Base-by-base conservation (phyloP, 805 yeast species). In the Candida bentonensis region DNA sequence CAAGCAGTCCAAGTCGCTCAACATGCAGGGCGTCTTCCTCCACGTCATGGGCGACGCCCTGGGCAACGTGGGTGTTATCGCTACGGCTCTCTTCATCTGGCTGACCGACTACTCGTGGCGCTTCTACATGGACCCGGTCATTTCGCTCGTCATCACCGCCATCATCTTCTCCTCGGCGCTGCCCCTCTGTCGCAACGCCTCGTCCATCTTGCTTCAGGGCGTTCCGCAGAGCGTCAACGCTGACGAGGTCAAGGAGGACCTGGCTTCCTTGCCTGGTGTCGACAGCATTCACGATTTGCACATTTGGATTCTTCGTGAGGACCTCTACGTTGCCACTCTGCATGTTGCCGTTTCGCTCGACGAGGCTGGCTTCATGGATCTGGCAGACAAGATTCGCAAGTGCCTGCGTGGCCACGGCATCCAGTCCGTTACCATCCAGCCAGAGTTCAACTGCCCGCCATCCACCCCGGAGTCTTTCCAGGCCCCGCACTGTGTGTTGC, bases 1-100 rank as follows among this genome's bases (percentile, higher is more conserved):
- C 47, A 15, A 48, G 49, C 56, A 59, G 43, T 36, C 67, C 48
- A 54, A 62, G 25, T 83, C 95, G n/a, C 68, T 89, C 67, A 89
- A 92, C 63, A 89, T 89, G 96, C 88, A 85, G 55, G 98, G 98
- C 50, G 96, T 89, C 2, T 92, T 85, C 58, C 69, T 89, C 57
- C 98, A 89, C 58, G 98, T 92, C 11, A 50, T 92, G 53, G 97
- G 97, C 40, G 98, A 89, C 63, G 97, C 97, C 1, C 68, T 89
- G 46, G 97, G 98, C 50, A 89, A 89, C 59, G 66, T 89, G 44
- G 97, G 97, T 51, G 98, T 89, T 43, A 92, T 89, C 46, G 61
- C 72, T 3, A 79, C 96, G 2, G 98, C 97, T 2, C 50, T 89
- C 27, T 81, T 89, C 55, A 89, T 89, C 55, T 88, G 96, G 97